Conservation (phyloP, 345 rosid genomes). For the Erucastrum elatum region DNA sequence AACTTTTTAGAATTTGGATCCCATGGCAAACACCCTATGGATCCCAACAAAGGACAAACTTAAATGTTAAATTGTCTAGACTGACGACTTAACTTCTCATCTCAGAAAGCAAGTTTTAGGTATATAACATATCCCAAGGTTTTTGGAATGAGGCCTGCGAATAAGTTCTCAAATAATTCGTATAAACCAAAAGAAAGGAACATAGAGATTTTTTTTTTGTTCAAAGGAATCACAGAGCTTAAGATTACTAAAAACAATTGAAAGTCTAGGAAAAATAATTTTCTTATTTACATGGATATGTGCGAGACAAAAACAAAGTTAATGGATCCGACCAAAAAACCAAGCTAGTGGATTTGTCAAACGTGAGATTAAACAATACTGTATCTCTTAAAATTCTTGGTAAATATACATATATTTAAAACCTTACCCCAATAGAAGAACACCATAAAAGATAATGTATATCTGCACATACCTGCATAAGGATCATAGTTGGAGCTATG, state of each 20-base stretch:
- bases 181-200: neutral
- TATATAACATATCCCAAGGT: constrained; percentile 18
- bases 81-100: constrained; percentile 17
- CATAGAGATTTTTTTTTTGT: too few species aligned
- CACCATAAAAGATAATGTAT: neutral
- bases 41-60: constrained; percentile 14
- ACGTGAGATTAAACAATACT: neutral
- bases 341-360: neutral
- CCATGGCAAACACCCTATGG: constrained; percentile 11
- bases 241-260: neutral
- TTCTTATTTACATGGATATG: neutral
- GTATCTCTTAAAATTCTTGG: neutral
- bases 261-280: neutral
- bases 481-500: constrained; percentile 62
- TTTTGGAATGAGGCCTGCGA: constrained; percentile 15
- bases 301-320: neutral
- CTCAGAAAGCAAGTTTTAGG: constrained; percentile 11
- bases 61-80: neutral
- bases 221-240: neutral
- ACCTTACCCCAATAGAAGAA: neutral
- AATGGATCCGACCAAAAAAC: neutral
- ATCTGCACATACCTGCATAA: constrained; percentile 54
- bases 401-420: neutral
- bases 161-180: neutral
- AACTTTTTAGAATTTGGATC: constrained; percentile 28